A percentile compares a stretch with the other conserved stretches of the same genome.
Conservation (phyloP, 1,284 basidiomycete genomes). For the Phlebopus sp. region DNA sequence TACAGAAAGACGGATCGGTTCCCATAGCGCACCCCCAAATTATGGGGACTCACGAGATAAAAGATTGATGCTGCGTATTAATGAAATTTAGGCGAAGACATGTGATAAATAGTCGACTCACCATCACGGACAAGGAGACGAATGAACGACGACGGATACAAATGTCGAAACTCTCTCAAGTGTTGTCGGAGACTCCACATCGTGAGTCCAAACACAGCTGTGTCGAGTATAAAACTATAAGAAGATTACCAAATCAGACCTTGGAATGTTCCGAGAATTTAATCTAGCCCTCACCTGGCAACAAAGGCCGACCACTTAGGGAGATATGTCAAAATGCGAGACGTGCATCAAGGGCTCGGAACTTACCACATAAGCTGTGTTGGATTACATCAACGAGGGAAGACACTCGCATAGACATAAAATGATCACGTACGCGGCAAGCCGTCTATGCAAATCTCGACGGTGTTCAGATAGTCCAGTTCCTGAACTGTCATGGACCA, state of each 20-base stretch:
- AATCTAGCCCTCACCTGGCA: background rate
- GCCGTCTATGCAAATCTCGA: constrained; percentile 3
- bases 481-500: background rate
- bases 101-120: background rate
- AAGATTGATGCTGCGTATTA: constrained; percentile 10
- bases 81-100: background rate
- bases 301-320: background rate
- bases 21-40: too few species aligned
- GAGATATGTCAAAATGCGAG: background rate
- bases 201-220: constrained; percentile 6
- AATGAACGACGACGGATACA: constrained; percentile 6
- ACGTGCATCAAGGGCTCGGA: background rate
- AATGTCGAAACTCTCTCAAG: background rate
- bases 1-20: too few species aligned
- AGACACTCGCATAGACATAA: background rate
- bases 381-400: background rate
- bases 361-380: background rate
- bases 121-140: constrained; percentile 8
- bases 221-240: constrained; percentile 6
- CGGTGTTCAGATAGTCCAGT: constrained; percentile 1
- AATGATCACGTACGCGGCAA: constrained; percentile 1
- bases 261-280: too few species aligned
- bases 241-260: background rate
- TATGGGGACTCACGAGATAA: background rate
- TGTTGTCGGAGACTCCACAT: constrained; percentile 9